A percentile compares a stretch with the other conserved stretches of the same genome.
Evolutionary conservation across 768 basidiomycete genomes (phyloP).

Genomic region (Boletus huronensis): DNA sequence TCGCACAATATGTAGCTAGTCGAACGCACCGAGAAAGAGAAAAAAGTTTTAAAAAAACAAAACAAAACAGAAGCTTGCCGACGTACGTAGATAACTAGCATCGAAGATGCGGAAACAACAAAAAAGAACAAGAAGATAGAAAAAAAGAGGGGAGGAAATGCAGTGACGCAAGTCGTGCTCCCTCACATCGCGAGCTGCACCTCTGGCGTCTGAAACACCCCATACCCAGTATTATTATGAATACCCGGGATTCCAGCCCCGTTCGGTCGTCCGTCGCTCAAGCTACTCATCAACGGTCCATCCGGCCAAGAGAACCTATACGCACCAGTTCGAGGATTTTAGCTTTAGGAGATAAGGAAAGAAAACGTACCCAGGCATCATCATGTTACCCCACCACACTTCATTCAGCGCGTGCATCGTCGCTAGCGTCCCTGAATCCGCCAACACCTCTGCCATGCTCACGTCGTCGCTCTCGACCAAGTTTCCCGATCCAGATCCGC

Average conservation of each 20-base stretch:
- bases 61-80: too few species aligned
- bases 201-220: slow-evolving; percentile 16
- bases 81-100: too few species aligned
- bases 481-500: neutral
- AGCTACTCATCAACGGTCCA: slow-evolving; percentile 20
- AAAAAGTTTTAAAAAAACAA: too few species aligned
- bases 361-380: slow-evolving; percentile 67
- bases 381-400: slow-evolving; percentile 73
- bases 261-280: slow-evolving; percentile 14
- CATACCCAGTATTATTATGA: slow-evolving; percentile 19
- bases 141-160: too few species aligned
- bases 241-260: slow-evolving; percentile 17
- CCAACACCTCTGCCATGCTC: slow-evolving; percentile 23
- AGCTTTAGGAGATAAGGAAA: neutral
- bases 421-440: slow-evolving; percentile 58
- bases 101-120: too few species aligned
- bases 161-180: too few species aligned
- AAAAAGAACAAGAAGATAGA: neutral
- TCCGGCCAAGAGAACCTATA: slow-evolving; percentile 34
- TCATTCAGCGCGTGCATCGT: slow-evolving; percentile 73
- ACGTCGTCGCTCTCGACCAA: slow-evolving; percentile 14
- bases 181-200: slow-evolving; percentile 28
- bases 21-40: too few species aligned
- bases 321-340: neutral
- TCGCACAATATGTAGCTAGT: too few species aligned